Percentiles rank a stretch among this genome's conserved stretches.
Evolutionary conservation across 305 asterid species (phyloP).

Genomic region (Withania somnifera): DNA sequence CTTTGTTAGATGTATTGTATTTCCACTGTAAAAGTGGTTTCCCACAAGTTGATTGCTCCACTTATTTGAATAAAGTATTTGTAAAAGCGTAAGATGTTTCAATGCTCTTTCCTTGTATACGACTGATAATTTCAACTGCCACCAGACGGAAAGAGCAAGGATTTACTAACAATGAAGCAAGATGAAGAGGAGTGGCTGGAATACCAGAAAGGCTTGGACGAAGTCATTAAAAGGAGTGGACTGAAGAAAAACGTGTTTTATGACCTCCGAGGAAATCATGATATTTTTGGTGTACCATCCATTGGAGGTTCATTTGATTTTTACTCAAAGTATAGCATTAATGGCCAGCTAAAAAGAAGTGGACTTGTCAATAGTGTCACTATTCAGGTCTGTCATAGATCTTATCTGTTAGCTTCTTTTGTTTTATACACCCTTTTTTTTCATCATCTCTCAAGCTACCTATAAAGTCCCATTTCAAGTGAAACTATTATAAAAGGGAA

Average conservation of each 20-base stretch:
- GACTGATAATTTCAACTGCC: neutral
- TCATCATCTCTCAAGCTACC: neutral
- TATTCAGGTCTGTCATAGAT: constrained; percentile 43
- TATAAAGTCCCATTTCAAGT: neutral
- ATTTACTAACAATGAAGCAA: constrained; percentile 64
- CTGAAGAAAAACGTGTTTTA: constrained; percentile 51
- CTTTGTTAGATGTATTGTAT: neutral
- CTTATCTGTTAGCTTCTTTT: neutral
- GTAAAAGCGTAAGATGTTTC: neutral
- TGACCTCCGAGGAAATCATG: constrained; percentile 95
- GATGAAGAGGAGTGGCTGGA: constrained; percentile 84
- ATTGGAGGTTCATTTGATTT: constrained; percentile 57
- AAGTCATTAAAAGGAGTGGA: constrained; percentile 62
- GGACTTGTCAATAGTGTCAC: constrained; percentile 57
- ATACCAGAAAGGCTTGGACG: constrained; percentile 61
- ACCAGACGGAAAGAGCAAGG: constrained; percentile 95
- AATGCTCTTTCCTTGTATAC: neutral
- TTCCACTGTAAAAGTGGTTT: neutral
- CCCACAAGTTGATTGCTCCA: neutral
- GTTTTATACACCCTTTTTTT: neutral
- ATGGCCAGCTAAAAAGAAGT: constrained; percentile 43
- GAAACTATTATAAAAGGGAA: neutral
- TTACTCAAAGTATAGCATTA: constrained; percentile 67
- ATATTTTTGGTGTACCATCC: constrained; percentile 73
- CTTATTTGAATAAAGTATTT: neutral